These are phyloP conservation scores for Boletus rex-veris DNA, from an alignment of 768 basidiomycete species.

Conservation along the genomic window DNA sequence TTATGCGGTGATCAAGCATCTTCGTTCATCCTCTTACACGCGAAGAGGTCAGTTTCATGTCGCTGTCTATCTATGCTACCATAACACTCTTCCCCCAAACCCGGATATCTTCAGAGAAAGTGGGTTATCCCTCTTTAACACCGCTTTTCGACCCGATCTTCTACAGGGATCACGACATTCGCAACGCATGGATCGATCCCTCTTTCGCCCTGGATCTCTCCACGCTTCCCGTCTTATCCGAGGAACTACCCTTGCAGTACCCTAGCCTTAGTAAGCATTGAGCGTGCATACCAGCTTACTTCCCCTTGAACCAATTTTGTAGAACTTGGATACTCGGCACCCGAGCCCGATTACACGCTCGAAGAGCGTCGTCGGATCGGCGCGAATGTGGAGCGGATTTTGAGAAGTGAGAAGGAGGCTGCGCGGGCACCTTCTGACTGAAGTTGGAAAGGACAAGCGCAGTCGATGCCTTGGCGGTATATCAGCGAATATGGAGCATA, in stretches of 20 bases:
- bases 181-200: conserved; percentile 72
- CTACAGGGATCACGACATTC: conserved; percentile 64
- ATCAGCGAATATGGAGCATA: too few relatives aligned
- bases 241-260: conserved; percentile 66
- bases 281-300: background rate
- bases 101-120: conserved; percentile 41
- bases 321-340: conserved; percentile 72
- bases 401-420: conserved; percentile 63
- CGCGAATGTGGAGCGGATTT: conserved; percentile 54
- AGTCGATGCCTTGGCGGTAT: too few relatives aligned
- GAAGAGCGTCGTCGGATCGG: conserved; percentile 64
- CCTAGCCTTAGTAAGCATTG: conserved; percentile 53
- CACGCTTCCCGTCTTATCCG: conserved; percentile 46
- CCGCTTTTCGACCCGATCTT: background rate
- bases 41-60: conserved; percentile 50
- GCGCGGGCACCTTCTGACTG: conserved; percentile 49
- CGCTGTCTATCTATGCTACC: background rate
- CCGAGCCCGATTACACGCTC: conserved; percentile 43
- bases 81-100: background rate
- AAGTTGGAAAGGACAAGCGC: too few relatives aligned
- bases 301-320: background rate
- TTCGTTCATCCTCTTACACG: conserved; percentile 73
- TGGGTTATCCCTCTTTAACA: conserved; percentile 15
- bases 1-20: conserved; percentile 42
- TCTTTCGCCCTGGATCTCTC: conserved; percentile 65